Conservation (phyloP, 768 basidiomycete species). For the Suillus hirtellus region DNA sequence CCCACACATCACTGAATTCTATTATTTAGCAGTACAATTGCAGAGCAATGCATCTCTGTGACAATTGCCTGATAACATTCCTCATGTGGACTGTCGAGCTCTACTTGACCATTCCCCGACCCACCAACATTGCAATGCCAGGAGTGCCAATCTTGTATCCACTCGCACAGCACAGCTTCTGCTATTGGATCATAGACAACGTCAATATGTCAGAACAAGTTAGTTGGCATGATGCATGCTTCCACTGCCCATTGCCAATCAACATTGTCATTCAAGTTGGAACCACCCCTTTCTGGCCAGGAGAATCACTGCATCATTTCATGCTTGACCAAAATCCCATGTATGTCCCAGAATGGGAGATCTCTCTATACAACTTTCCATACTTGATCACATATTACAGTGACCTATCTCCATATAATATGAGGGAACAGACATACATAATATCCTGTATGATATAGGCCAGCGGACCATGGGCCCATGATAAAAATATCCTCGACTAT, state of each 20-base stretch:
- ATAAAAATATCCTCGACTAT: no score
- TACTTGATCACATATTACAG: no score
- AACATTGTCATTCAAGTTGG: slow-evolving; percentile 58
- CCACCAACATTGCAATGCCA: slow-evolving; percentile 17
- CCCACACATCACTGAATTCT: background rate
- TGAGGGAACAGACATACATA: no score
- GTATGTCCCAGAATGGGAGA: slow-evolving; percentile 23
- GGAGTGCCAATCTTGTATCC: slow-evolving; percentile 40
- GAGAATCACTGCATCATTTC: slow-evolving; percentile 67
- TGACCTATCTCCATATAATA: no score
- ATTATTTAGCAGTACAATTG: slow-evolving; percentile 34
- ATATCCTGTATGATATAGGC: no score
- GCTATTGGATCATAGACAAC: slow-evolving; percentile 53
- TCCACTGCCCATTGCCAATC: slow-evolving; percentile 34
- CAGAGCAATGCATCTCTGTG: slow-evolving; percentile 40
- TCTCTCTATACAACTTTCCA: no score
- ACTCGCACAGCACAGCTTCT: slow-evolving; percentile 48
- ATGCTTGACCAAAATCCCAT: slow-evolving; percentile 45
- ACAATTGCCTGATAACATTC: slow-evolving; percentile 40
- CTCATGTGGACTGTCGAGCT: slow-evolving; percentile 47
- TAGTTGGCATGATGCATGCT: slow-evolving; percentile 19
- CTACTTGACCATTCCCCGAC: slow-evolving; percentile 37
- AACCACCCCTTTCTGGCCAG: slow-evolving; percentile 66
- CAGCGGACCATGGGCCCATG: no score
- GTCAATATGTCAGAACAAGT: slow-evolving; percentile 41